phyloP scores from a whole-genome alignment of 352 stramenopile species.

The Phytophthora syringae region DNA sequence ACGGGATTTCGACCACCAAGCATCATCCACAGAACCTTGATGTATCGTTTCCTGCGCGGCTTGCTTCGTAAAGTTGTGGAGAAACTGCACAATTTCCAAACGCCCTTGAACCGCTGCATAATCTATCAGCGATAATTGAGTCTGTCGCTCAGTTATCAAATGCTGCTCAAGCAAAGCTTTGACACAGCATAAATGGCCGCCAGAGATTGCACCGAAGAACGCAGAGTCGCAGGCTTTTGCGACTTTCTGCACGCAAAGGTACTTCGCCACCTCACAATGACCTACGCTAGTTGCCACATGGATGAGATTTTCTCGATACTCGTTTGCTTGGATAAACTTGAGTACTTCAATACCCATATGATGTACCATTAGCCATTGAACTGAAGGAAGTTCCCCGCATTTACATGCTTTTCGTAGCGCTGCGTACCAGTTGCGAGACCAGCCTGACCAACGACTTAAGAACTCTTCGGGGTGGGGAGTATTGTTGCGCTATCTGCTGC shows the following conservation, averaged over 20 bases:
- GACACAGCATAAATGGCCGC: not conserved
- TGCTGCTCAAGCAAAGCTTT: not conserved
- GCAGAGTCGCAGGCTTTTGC: not conserved
- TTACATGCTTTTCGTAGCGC: slow-evolving; percentile 3
- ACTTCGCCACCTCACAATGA: not conserved
- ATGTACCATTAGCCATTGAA: slow-evolving; percentile 13
- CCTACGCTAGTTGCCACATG: not conserved
- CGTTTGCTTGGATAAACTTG: not conserved
- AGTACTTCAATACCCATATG: not conserved
- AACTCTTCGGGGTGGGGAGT: not conserved
- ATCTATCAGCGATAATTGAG: not conserved
- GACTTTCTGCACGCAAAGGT: not conserved
- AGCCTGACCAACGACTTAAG: not conserved
- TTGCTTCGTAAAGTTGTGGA: not conserved
- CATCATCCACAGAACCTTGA: not conserved
- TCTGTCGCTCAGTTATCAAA: not conserved
- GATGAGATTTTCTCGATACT: slow-evolving; percentile 2
- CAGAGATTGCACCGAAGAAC: not conserved
- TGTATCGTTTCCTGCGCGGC: not conserved
- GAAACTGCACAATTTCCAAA: slow-evolving; percentile 1
- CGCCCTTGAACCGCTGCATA: not conserved
- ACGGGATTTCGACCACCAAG: not conserved
- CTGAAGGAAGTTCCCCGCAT: not conserved
- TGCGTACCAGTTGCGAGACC: not conserved
- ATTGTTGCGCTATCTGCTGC: slow-evolving; percentile 14